These are phyloP conservation scores for Alternaria consortialis DNA, from an alignment of 2,329 filamentous ascomycete genomes.

Conservation along the genomic window DNA sequence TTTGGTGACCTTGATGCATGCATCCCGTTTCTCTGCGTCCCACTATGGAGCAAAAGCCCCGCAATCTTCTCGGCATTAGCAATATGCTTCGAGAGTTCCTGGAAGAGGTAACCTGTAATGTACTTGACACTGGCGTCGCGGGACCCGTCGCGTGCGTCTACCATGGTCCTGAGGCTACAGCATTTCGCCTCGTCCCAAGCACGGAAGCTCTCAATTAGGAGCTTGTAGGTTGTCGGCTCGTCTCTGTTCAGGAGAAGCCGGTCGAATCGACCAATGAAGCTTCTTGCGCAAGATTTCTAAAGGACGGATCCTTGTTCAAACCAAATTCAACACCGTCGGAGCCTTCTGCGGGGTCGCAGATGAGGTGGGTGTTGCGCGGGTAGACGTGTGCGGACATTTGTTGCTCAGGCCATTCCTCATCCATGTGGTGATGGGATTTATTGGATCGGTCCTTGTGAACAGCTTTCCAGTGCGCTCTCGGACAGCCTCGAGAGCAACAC, in stretches of 20 bases:
- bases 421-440: background rate
- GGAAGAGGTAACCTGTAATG: background rate
- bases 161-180: background rate
- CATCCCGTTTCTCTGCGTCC: background rate
- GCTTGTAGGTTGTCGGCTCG: background rate
- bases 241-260: background rate
- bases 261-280: background rate
- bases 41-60: background rate
- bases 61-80: background rate
- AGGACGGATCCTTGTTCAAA: background rate
- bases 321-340: background rate
- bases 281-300: background rate
- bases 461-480: background rate
- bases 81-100: background rate
- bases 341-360: background rate
- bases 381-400: background rate
- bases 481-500: background rate
- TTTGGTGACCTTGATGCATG: background rate
- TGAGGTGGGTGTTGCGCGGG: background rate
- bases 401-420: background rate
- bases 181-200: background rate
- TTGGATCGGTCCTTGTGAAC: background rate
- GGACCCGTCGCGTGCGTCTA: background rate
- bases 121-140: background rate
- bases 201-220: background rate